phyloP scores from a whole-genome alignment of 2,329 filamentous ascomycete species.

The Rhexocercosporidium sp. region DNA sequence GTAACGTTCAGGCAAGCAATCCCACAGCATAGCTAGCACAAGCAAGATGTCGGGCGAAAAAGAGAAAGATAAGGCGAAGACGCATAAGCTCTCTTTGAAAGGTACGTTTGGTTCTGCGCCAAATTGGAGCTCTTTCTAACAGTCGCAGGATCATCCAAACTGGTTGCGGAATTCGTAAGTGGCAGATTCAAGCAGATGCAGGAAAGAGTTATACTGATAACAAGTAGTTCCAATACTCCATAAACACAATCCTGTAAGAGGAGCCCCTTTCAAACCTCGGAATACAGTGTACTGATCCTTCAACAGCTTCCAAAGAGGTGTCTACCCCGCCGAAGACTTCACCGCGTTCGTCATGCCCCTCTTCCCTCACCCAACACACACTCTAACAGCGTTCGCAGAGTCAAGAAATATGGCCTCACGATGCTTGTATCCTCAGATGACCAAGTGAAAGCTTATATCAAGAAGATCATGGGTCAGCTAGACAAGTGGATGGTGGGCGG shows the following conservation, averaged over 20 bases:
- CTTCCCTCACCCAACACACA: not conserved
- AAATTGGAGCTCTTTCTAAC: constrained; percentile 39
- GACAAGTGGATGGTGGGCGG: constrained; percentile 97
- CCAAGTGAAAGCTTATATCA: constrained; percentile 98
- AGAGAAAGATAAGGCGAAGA: constrained; percentile 78
- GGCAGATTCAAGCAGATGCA: not conserved
- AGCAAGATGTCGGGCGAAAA: constrained; percentile 38
- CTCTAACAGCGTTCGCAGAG: constrained; percentile 49
- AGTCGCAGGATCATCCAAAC: constrained; percentile 70
- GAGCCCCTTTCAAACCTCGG: constrained; percentile 1
- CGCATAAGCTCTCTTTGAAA: constrained; percentile 92
- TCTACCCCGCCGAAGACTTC: constrained; percentile 95
- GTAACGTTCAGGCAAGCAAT: not conserved
- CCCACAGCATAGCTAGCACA: constrained; percentile 9
- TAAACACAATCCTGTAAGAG: constrained; percentile 89
- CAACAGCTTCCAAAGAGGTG: constrained; percentile 78
- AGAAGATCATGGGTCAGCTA: constrained; percentile 98
- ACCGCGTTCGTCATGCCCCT: constrained; percentile 67
- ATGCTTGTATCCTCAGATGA: constrained; percentile 84
- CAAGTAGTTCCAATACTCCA: constrained; percentile 89
- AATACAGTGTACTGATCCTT: not conserved
- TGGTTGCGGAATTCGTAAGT: constrained; percentile 93
- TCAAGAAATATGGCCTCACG: constrained; percentile 99
- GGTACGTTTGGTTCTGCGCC: constrained; percentile 56
- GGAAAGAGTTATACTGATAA: constrained; percentile 23